phyloP scores from a whole-genome alignment of 2,329 filamentous ascomycete species.

The Laburnicola sp. region DNA sequence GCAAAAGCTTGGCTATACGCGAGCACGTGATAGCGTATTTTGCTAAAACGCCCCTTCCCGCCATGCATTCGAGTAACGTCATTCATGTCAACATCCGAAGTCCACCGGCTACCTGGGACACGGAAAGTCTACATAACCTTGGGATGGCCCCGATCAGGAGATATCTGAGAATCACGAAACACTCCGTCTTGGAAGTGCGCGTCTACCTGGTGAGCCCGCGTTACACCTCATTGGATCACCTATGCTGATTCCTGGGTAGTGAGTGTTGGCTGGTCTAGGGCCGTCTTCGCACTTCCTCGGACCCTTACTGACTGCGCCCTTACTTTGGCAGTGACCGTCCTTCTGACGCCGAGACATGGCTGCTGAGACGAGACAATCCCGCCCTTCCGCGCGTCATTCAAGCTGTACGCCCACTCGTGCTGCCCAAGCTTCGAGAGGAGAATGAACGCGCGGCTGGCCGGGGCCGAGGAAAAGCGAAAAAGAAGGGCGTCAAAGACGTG shows the following conservation, averaged over 20 bases:
- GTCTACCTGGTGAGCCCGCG: conserved; percentile 68
- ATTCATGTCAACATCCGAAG: background rate
- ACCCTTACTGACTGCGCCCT: background rate
- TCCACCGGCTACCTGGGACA: background rate
- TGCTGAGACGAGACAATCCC: conserved; percentile 75
- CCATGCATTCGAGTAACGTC: background rate
- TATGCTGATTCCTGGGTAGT: conserved; percentile 1
- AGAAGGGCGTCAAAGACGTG: conserved; percentile 88
- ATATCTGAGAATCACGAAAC: conserved; percentile 88
- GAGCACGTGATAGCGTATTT: conserved; percentile 8
- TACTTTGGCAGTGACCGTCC: conserved; percentile 66
- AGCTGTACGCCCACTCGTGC: conserved; percentile 79
- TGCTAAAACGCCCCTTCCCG: background rate
- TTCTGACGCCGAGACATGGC: conserved; percentile 77
- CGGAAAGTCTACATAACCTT: background rate
- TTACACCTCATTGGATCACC: background rate
- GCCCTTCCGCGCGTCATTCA: conserved; percentile 82
- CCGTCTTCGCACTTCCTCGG: background rate
- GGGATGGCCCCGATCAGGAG: conserved; percentile 83
- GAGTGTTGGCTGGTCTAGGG: conserved; percentile 1
- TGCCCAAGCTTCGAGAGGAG: conserved; percentile 90
- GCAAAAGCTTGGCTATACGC: conserved; percentile 2
- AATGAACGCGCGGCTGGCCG: conserved; percentile 66
- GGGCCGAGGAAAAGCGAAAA: conserved; percentile 61
- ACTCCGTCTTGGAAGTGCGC: conserved; percentile 93